Evolutionary conservation across 352 stramenopile species (phyloP).

Genomic region (Globisporangium sylvaticum): DNA sequence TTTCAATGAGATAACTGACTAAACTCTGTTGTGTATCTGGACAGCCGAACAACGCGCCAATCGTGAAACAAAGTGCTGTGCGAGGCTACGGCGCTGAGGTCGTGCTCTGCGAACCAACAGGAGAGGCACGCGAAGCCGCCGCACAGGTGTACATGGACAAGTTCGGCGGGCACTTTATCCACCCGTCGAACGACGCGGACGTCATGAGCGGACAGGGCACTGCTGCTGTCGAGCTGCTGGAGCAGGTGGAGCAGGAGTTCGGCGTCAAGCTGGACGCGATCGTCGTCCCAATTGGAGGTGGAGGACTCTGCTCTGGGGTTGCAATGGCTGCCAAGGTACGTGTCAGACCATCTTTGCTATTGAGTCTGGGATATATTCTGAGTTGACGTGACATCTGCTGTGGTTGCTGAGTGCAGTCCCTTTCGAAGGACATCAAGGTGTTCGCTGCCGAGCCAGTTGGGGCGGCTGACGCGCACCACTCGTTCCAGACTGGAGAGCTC

Average conservation of each 20-base stretch:
- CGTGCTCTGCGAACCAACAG: too few relatives aligned
- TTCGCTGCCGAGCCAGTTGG: conserved; percentile 64
- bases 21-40: too few relatives aligned
- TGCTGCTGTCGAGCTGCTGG: conserved; percentile 78
- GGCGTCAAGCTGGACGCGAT: conserved; percentile 64
- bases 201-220: conserved; percentile 95
- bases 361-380: too few relatives aligned
- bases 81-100: too few relatives aligned
- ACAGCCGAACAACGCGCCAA: too few relatives aligned
- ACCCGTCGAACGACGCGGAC: too few relatives aligned
- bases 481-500: conserved; percentile 38
- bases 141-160: too few relatives aligned
- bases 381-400: background rate
- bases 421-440: conserved; percentile 54
- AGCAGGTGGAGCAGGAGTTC: conserved; percentile 57
- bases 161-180: too few relatives aligned
- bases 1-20: too few relatives aligned
- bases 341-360: too few relatives aligned
- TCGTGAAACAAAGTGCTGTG: too few relatives aligned
- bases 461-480: conserved; percentile 55
- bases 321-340: conserved; percentile 68
- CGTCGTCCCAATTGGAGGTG: conserved; percentile 83
- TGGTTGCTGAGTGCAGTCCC: conserved; percentile 13
- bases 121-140: too few relatives aligned
- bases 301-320: conserved; percentile 79